These are phyloP conservation scores for Quillaja saponaria DNA, from an alignment of 306 rosid species.

Conservation along the genomic window DNA sequence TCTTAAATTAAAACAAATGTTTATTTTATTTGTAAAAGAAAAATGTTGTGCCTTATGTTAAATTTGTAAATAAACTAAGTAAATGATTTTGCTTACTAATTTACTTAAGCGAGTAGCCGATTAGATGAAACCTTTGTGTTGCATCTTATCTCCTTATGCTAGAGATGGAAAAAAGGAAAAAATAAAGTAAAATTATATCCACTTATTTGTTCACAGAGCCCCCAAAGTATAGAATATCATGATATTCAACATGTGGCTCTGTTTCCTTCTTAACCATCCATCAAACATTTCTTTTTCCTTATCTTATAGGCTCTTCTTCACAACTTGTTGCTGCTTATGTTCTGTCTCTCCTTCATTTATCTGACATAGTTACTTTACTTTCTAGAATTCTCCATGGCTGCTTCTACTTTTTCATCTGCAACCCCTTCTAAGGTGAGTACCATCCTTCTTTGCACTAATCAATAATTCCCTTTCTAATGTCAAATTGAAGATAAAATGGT, in stretches of 20 bases:
- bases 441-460: background rate
- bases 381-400: slow-evolving; percentile 12
- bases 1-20: no score
- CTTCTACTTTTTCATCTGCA: slow-evolving; percentile 30
- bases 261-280: slow-evolving; percentile 1
- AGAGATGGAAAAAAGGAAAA: no score
- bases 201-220: no score
- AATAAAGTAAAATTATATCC: no score
- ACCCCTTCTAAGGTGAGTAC: slow-evolving; percentile 47
- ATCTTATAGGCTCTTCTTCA: no score
- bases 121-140: no score
- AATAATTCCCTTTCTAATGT: background rate
- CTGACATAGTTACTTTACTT: background rate
- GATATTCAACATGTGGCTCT: slow-evolving; percentile 33
- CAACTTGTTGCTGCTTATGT: background rate
- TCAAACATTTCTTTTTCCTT: slow-evolving; percentile 34
- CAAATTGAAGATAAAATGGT: background rate
- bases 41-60: no score
- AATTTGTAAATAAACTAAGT: no score
- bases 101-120: no score
- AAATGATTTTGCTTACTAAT: no score
- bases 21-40: no score
- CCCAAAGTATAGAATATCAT: background rate
- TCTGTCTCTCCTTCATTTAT: slow-evolving; percentile 13
- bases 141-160: no score